Evolutionary conservation across 177 flowering plant genomes (phyloP).

Genomic region (Vitis hybrid): DNA sequence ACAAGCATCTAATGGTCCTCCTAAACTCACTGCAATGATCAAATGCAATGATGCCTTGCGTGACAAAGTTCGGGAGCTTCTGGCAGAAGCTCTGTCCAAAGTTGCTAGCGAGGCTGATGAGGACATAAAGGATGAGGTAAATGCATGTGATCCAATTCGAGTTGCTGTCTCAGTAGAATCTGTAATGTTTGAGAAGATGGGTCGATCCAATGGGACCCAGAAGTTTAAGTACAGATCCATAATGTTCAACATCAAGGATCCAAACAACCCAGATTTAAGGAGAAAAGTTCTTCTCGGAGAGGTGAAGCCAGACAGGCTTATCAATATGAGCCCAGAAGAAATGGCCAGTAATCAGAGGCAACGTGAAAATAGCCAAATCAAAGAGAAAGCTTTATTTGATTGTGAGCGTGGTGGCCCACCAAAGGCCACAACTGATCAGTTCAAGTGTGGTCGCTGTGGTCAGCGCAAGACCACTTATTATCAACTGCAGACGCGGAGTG

Average conservation of each 20-base stretch:
- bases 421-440: slow-evolving; percentile 65
- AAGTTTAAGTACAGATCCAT: slow-evolving; percentile 59
- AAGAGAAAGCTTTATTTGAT: slow-evolving; percentile 54
- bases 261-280: slow-evolving; percentile 61
- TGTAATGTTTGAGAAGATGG: slow-evolving; percentile 59
- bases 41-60: slow-evolving; percentile 52
- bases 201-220: slow-evolving; percentile 52
- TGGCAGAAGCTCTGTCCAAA: slow-evolving; percentile 52
- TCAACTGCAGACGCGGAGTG: slow-evolving; percentile 71
- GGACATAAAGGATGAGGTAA: slow-evolving; percentile 38
- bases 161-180: slow-evolving; percentile 63
- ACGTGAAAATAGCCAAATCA: slow-evolving; percentile 41
- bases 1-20: slow-evolving; percentile 32
- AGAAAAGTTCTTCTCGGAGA: slow-evolving; percentile 59
- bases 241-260: slow-evolving; percentile 60
- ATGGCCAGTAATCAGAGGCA: slow-evolving; percentile 63
- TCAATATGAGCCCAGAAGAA: slow-evolving; percentile 47
- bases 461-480: slow-evolving; percentile 56
- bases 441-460: slow-evolving; percentile 64
- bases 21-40: slow-evolving; percentile 47
- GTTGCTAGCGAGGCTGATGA: slow-evolving; percentile 48
- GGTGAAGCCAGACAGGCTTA: slow-evolving; percentile 43
- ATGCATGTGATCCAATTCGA: slow-evolving; percentile 51
- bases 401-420: slow-evolving; percentile 51
- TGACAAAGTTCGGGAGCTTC: slow-evolving; percentile 57